Conservation (phyloP, 2,329 filamentous ascomycete species). For the Sarocladium strictum region DNA sequence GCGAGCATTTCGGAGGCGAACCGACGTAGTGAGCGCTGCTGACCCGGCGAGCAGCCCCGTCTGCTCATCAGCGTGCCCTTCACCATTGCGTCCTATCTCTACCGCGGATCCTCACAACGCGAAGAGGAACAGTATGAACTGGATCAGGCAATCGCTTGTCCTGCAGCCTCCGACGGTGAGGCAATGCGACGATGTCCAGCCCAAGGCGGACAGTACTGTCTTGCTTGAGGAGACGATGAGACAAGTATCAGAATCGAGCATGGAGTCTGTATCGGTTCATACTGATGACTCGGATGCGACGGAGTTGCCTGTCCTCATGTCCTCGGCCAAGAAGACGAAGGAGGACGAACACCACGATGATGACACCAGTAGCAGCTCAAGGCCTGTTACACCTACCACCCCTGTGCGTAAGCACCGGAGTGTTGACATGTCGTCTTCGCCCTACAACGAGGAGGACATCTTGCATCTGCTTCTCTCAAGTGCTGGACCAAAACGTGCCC, state of each 20-base stretch:
- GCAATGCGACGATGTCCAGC: conserved; percentile 13
- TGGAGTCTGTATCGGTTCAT: conserved; percentile 20
- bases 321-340: conserved; percentile 2
- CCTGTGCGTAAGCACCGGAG: not conserved
- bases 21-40: not conserved
- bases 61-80: not conserved
- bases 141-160: conserved; percentile 6
- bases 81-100: conserved; percentile 1
- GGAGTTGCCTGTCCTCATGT: not conserved
- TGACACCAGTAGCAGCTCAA: conserved; percentile 1
- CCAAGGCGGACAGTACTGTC: conserved; percentile 11
- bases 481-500: conserved; percentile 16
- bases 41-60: not conserved
- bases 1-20: not conserved
- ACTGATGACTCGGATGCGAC: conserved; percentile 12
- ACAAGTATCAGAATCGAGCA: conserved; percentile 18
- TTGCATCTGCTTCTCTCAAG: conserved; percentile 23
- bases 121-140: not conserved
- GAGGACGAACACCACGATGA: not conserved
- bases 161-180: conserved; percentile 11
- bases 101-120: not conserved
- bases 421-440: conserved; percentile 21
- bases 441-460: conserved; percentile 28
- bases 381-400: not conserved
- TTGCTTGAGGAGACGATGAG: not conserved